phyloP scores from a whole-genome alignment of 371 early-diverging fungal genomes.

The Phascolomyces articulosus region DNA sequence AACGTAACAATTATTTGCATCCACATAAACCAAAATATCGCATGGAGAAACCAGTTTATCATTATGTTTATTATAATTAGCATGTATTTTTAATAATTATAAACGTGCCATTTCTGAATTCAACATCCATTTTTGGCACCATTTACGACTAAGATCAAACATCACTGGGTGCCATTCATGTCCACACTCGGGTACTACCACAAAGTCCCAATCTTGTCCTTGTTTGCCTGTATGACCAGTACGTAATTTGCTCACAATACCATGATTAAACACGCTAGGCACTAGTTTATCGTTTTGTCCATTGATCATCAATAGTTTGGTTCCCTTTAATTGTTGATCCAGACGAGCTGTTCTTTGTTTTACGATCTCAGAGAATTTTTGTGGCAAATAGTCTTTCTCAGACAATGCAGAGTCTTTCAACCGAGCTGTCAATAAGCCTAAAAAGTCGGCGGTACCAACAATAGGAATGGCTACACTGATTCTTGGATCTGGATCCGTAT shows the following conservation, averaged over 20 bases:
- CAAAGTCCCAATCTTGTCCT: slow-evolving; percentile 33
- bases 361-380: slow-evolving; percentile 24
- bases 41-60: neutral
- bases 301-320: slow-evolving; percentile 41
- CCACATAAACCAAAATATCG: too few relatives aligned
- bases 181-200: slow-evolving; percentile 32
- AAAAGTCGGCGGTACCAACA: slow-evolving; percentile 39
- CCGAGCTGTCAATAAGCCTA: slow-evolving; percentile 31
- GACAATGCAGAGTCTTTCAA: slow-evolving; percentile 16
- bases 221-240: slow-evolving; percentile 24
- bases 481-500: slow-evolving; percentile 35
- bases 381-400: slow-evolving; percentile 23
- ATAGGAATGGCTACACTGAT: slow-evolving; percentile 45
- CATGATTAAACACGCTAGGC: slow-evolving; percentile 25
- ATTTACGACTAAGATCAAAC: slow-evolving; percentile 25
- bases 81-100: neutral
- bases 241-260: slow-evolving; percentile 22
- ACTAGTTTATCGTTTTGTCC: slow-evolving; percentile 37
- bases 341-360: slow-evolving; percentile 10
- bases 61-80: neutral
- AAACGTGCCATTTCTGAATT: neutral
- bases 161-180: slow-evolving; percentile 46
- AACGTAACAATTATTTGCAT: too few relatives aligned
- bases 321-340: slow-evolving; percentile 24
- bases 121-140: slow-evolving; percentile 44